Conservation (phyloP, 1,284 basidiomycete genomes). For the Phylloporus sp. region DNA sequence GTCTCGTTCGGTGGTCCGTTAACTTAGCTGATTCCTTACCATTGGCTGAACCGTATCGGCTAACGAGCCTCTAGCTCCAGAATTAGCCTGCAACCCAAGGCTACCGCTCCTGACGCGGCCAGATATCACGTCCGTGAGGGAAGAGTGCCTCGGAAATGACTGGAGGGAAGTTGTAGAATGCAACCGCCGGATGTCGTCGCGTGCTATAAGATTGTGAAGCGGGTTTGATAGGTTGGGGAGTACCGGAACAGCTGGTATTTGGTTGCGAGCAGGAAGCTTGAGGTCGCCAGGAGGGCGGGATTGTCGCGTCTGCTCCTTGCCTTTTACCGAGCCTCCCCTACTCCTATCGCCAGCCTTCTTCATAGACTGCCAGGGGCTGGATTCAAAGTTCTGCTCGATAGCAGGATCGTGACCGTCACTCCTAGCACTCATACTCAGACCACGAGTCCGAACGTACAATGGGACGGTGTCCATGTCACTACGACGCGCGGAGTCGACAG, state of each 20-base stretch:
- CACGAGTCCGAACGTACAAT: constrained; percentile 51
- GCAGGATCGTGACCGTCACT: constrained; percentile 30
- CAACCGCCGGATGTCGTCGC: constrained; percentile 44
- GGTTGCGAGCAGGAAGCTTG: constrained; percentile 39
- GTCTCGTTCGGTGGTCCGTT: constrained; percentile 23
- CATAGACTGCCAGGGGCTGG: constrained; percentile 32
- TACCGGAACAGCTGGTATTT: constrained; percentile 29
- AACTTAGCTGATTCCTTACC: constrained; percentile 32
- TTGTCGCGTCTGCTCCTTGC: constrained; percentile 35
- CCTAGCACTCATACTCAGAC: constrained; percentile 56
- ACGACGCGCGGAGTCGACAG: constrained; percentile 31
- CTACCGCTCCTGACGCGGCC: constrained; percentile 62
- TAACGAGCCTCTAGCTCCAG: constrained; percentile 39
- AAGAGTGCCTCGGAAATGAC: constrained; percentile 40
- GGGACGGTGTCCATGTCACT: constrained; percentile 38
- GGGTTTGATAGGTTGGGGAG: constrained; percentile 21
- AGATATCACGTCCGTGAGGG: constrained; percentile 30
- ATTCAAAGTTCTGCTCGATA: constrained; percentile 33
- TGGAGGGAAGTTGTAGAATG: constrained; percentile 48
- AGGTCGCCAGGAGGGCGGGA: constrained; percentile 41
- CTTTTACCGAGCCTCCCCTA: constrained; percentile 37
- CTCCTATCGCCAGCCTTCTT: constrained; percentile 40
- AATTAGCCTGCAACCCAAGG: constrained; percentile 46
- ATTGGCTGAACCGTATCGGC: constrained; percentile 43
- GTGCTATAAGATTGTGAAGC: constrained; percentile 32